phyloP scores from a whole-genome alignment of 2,329 filamentous ascomycete genomes.

The Periconia sp. region DNA sequence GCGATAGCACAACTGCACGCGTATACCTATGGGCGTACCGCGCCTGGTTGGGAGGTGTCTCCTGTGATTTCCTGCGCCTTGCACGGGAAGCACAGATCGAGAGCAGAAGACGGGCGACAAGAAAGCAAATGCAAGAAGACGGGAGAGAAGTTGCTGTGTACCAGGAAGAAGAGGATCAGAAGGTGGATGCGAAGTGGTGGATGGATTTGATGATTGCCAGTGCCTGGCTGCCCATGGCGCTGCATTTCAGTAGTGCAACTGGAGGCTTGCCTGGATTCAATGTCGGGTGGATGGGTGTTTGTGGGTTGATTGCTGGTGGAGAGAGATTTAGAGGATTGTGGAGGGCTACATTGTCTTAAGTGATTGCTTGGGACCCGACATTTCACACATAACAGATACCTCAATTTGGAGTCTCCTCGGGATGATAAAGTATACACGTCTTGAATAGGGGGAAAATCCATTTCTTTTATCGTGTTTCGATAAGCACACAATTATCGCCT shows the following conservation, averaged over 20 bases:
- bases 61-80: slow-evolving; percentile 52
- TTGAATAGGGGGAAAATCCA: too few relatives aligned
- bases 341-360: slow-evolving; percentile 12
- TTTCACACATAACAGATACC: too few relatives aligned
- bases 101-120: slow-evolving; percentile 35
- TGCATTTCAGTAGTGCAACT: slow-evolving; percentile 47
- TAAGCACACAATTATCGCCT: too few relatives aligned
- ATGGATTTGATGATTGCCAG: slow-evolving; percentile 49
- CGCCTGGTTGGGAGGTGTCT: slow-evolving; percentile 51
- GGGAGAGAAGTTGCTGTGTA: slow-evolving; percentile 35
- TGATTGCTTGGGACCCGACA: too few relatives aligned
- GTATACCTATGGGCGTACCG: slow-evolving; percentile 51
- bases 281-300: slow-evolving; percentile 51
- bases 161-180: slow-evolving; percentile 47
- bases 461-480: too few relatives aligned
- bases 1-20: slow-evolving; percentile 38
- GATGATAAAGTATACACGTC: too few relatives aligned
- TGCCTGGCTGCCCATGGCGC: slow-evolving; percentile 53
- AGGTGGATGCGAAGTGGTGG: slow-evolving; percentile 49
- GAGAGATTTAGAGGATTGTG: slow-evolving; percentile 34
- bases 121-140: slow-evolving; percentile 35
- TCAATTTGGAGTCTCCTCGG: too few relatives aligned
- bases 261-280: slow-evolving; percentile 53
- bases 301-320: slow-evolving; percentile 49
- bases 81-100: slow-evolving; percentile 51